Evolutionary conservation across 2,329 filamentous ascomycete genomes (phyloP), one percentile per base, ranked within the genome.

Genomic region (Venturia nashicola): DNA sequence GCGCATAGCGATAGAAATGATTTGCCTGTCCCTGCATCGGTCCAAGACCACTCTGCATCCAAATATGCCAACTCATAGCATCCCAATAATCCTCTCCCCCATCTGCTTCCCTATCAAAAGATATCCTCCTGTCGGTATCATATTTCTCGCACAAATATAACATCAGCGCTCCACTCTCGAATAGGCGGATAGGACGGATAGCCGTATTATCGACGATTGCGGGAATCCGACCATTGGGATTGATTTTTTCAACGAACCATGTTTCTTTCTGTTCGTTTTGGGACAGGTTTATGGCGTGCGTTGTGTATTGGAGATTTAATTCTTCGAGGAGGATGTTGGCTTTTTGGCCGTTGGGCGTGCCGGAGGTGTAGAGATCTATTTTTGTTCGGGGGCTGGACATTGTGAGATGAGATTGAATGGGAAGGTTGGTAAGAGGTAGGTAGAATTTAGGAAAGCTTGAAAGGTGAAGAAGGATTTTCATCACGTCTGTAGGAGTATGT

Each of bases 321-420:
- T 64, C 62, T 42, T 64, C 62, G 34, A 64, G 54, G 27, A 55
- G n/a, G 55, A 63, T 63, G 55, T 5, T n/a, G 66, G 90, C 84
- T 75, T 96, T 96, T 80, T 94, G 88, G 67, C 91, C 91, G 76
- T 96, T 96, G 57, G 92, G 90, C 61, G 92, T 97, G 71, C 86
- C 83, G 12, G 83, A 81, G 16, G 91, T 96, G 78, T 94, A 95
- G 40, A 96, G 84, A 54, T 86, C 88, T 70, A 96, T 91, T 69
- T 89, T 80, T 6, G 88, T 80, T 44, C 9, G 59, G 3, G 46
- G 46, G 23, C 2, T 11, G 8, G 46, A 51, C 46, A 51, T 51
- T 12, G 20, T 51, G 20, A 9, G 46, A 20, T 5, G 20, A 27
- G 40, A 14, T 16, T 39, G 6, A 42, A 16, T 12, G 46, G 8